These are phyloP conservation scores for Warburgia ugandensis DNA, from an alignment of 164 flowering plant genomes.

Conservation along the genomic window DNA sequence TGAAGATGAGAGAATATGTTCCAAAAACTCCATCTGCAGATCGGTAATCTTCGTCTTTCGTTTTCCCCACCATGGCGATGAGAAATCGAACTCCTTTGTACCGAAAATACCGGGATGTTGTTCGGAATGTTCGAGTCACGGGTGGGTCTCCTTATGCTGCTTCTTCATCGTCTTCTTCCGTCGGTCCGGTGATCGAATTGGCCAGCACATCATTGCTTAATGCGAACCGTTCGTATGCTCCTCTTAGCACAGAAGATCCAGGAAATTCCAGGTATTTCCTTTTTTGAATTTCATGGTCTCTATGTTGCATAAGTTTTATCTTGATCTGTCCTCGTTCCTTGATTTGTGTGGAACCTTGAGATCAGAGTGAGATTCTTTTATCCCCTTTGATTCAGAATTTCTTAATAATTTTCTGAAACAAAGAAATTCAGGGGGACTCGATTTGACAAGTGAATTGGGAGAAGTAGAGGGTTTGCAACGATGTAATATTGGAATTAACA, in stretches of 20 bases:
- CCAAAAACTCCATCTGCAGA: background rate
- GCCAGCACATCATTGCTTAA: slow-evolving; percentile 34
- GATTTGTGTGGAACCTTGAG: no score
- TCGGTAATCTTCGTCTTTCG: no score
- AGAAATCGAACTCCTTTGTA: slow-evolving; percentile 60
- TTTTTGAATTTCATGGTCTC: no score
- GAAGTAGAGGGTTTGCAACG: no score
- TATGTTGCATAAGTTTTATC: no score
- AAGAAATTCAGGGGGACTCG: no score
- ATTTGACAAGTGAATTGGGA: no score
- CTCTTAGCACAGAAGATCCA: slow-evolving; percentile 67
- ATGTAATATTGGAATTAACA: no score
- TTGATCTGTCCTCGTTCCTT: no score
- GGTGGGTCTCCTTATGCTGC: slow-evolving; percentile 8
- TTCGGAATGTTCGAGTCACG: slow-evolving; percentile 80
- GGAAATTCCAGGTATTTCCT: slow-evolving; percentile 31
- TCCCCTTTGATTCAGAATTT: no score
- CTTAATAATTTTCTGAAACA: no score
- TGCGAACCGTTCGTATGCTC: slow-evolving; percentile 40
- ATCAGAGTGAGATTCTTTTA: no score
- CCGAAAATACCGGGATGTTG: slow-evolving; percentile 62
- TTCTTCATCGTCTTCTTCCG: slow-evolving; percentile 24
- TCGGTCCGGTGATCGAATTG: slow-evolving; percentile 58
- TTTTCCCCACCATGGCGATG: slow-evolving; percentile 62
- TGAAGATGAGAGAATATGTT: background rate